These are phyloP conservation scores for Daldinia vernicosa DNA, from an alignment of 495 filamentous ascomycete species.

Conservation along the genomic window DNA sequence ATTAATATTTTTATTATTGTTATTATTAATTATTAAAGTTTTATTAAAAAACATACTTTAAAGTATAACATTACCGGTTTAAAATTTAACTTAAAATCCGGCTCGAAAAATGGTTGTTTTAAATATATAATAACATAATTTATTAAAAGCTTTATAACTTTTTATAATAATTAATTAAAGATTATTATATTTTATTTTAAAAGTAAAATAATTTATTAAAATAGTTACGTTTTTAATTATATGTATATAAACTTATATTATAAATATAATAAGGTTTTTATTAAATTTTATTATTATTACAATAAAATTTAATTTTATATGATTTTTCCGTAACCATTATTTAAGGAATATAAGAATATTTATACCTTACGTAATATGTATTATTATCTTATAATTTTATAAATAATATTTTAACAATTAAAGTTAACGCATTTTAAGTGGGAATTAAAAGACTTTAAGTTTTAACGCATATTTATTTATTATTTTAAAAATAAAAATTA, in stretches of 20 bases:
- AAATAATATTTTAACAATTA: not conserved
- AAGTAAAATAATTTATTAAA: not conserved
- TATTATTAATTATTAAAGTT: not conserved
- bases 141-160: not conserved
- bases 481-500: not conserved
- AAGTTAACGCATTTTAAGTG: not conserved
- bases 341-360: not conserved
- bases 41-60: not conserved
- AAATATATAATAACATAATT: not conserved
- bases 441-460: not conserved
- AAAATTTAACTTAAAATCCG: not conserved
- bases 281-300: not conserved
- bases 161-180: not conserved
- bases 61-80: not conserved
- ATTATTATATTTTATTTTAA: not conserved
- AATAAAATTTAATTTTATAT: not conserved
- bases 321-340: not conserved
- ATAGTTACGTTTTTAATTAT: not conserved
- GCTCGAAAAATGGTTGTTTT: not conserved
- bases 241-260: not conserved
- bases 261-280: not conserved
- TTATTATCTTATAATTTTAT: not conserved
- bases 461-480: constrained; percentile 1
- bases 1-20: not conserved
- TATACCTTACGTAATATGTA: not conserved